A percentile compares a stretch with the other conserved stretches of the same genome.
phyloP scores from a whole-genome alignment of 306 rosid species.

The Glycine latifolia region DNA sequence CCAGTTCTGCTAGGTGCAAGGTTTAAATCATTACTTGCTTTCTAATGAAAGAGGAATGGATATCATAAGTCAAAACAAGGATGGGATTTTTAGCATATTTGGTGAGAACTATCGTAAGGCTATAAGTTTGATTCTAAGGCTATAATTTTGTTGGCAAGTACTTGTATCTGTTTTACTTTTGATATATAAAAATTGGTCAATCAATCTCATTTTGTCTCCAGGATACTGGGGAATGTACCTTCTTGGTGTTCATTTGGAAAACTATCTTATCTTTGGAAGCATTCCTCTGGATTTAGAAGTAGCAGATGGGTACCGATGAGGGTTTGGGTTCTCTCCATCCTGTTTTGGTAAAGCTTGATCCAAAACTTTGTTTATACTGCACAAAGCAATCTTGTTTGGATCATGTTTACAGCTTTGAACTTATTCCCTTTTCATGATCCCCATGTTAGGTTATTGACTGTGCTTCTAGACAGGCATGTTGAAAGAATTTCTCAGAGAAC shows the following conservation, averaged over 20 bases:
- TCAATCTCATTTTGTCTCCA: slow-evolving; percentile 42
- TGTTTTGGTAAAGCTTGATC: slow-evolving; percentile 60
- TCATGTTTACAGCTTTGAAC: slow-evolving; percentile 24
- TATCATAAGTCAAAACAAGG: slow-evolving; percentile 93
- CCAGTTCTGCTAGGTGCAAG: slow-evolving; percentile 70
- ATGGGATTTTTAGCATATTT: slow-evolving; percentile 86
- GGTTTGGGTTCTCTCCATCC: slow-evolving; percentile 60
- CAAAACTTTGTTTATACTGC: slow-evolving; percentile 6
- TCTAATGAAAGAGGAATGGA: slow-evolving; percentile 79
- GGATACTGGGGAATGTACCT: slow-evolving; percentile 97
- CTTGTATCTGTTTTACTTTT: neutral
- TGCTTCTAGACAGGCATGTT: slow-evolving; percentile 72
- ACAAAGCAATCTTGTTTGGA: slow-evolving; percentile 16
- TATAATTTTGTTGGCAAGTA: slow-evolving; percentile 4
- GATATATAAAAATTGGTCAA: neutral
- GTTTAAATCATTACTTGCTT: slow-evolving; percentile 73
- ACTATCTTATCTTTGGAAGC: slow-evolving; percentile 68
- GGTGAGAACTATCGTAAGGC: slow-evolving; percentile 55
- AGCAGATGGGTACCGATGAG: slow-evolving; percentile 66
- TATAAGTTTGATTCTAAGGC: slow-evolving; percentile 5
- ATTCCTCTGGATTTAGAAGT: slow-evolving; percentile 56
- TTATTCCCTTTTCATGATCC: slow-evolving; percentile 36
- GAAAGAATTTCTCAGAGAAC: slow-evolving; percentile 84
- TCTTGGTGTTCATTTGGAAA: slow-evolving; percentile 82
- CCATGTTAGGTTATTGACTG: slow-evolving; percentile 69